Base-by-base conservation (phyloP, 805 yeast genomes). In the Starmerella sp. region DNA sequence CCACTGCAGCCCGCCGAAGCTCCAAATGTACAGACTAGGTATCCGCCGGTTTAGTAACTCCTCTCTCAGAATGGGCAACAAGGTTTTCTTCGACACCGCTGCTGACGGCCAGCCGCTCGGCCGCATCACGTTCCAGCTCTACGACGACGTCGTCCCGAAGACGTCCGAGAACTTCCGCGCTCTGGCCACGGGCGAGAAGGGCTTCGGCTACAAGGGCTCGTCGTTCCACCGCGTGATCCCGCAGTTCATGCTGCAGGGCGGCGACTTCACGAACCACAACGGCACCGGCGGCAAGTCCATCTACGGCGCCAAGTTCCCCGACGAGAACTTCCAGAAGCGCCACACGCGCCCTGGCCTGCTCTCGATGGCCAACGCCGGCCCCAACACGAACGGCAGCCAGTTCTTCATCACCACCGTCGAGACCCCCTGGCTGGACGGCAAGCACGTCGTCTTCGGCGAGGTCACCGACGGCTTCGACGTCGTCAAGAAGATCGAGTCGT, bases 351-450 rank as follows among this genome's bases (percentile, higher is more conserved):
- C 95, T 77, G 78, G 89, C 79, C 75, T 84, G 73, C 72, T 87
- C 67, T 86, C 96, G 60, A 91, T 91, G 97, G 97, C 97, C 71
- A 91, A 91, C 71, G 95, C 97, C 61, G 97, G 97, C 65, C 95
- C 95, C 73, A 86, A 88, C 83, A 87, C 97, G 76, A 91, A 91
- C 76, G 97, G 97, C 56, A 89, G 96, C 54, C 97, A 90, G 76
- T 90, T 90, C 75, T 90, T 91, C 80, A 84, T 88, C 76, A 88
- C 96, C 72, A 88, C 96, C 56, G 90, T 86, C 53, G 77, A 83
- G 63, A 77, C 84, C 67, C 84, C 93, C 58, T 86, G 93, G 91
- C 79, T 90, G 72, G 95, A 89, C 68, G 96, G 95, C 60, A 83
- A 84, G 75, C 95, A 89, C 78, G 95, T 87, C 68, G 96, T 90